Evolutionary conservation across 1,139 yeast species (phyloP).

Genomic region (Taphrina wiesneri): DNA sequence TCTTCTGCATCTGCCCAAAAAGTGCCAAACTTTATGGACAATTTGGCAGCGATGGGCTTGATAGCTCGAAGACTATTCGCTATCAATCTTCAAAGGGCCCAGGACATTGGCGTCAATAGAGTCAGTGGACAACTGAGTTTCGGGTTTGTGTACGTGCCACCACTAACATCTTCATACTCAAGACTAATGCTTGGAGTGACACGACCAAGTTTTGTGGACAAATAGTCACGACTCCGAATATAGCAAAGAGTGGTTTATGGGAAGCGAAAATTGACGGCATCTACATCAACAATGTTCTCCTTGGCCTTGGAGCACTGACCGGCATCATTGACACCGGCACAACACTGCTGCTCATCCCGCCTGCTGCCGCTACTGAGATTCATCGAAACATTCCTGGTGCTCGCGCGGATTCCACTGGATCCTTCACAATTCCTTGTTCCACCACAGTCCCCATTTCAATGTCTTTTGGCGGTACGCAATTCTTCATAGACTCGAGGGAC

Average conservation of each 20-base stretch:
- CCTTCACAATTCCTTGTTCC: constrained; percentile 58
- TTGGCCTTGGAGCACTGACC: constrained; percentile 48
- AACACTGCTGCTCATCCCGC: constrained; percentile 60
- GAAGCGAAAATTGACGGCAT: constrained; percentile 52
- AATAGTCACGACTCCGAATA: constrained; percentile 50
- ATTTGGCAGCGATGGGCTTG: constrained; percentile 47
- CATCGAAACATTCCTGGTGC: constrained; percentile 54
- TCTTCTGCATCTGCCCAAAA: constrained; percentile 42
- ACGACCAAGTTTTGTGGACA: constrained; percentile 51
- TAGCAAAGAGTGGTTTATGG: constrained; percentile 54
- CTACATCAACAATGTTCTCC: constrained; percentile 45
- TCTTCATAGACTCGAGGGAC: constrained; percentile 52
- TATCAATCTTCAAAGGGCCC: constrained; percentile 49
- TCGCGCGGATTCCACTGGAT: constrained; percentile 48
- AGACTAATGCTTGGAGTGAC: constrained; percentile 48
- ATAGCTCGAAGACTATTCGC: constrained; percentile 50
- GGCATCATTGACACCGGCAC: constrained; percentile 69
- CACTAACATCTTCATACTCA: neutral
- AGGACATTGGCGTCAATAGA: constrained; percentile 41
- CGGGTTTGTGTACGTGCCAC: constrained; percentile 33
- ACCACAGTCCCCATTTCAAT: constrained; percentile 49
- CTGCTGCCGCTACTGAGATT: constrained; percentile 56
- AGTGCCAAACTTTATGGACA: constrained; percentile 50
- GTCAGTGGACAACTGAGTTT: constrained; percentile 42
- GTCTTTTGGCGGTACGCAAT: constrained; percentile 51